Conservation (phyloP, 2,329 filamentous ascomycete genomes). For the Cladophialophora exuberans region DNA sequence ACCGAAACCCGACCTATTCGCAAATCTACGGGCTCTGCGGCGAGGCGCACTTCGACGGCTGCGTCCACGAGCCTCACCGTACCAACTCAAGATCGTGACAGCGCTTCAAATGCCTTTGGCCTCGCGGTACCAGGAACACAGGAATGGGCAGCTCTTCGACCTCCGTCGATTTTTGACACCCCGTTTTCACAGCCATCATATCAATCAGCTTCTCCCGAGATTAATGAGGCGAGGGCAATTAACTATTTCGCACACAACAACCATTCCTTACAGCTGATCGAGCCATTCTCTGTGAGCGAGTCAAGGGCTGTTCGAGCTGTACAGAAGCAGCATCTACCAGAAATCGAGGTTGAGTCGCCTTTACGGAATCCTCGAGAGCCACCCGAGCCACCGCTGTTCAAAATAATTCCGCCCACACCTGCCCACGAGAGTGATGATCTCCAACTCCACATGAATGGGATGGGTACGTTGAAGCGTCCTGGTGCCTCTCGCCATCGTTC, state of each 20-base stretch:
- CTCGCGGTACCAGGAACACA: slow-evolving; percentile 37
- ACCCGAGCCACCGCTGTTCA: slow-evolving; percentile 60
- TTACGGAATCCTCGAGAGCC: slow-evolving; percentile 62
- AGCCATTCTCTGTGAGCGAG: slow-evolving; percentile 47
- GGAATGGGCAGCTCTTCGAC: slow-evolving; percentile 47
- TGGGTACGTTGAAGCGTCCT: slow-evolving; percentile 38
- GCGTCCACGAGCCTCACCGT: not conserved
- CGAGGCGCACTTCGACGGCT: not conserved
- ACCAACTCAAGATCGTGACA: slow-evolving; percentile 1
- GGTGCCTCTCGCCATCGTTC: slow-evolving; percentile 43
- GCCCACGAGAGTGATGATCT: slow-evolving; percentile 47
- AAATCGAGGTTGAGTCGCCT: slow-evolving; percentile 55
- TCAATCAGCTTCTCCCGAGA: slow-evolving; percentile 57
- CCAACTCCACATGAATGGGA: slow-evolving; percentile 38
- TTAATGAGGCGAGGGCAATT: slow-evolving; percentile 64
- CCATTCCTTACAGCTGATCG: slow-evolving; percentile 65
- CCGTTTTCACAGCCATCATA: slow-evolving; percentile 50
- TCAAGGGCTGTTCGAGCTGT: slow-evolving; percentile 38
- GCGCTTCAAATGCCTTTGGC: slow-evolving; percentile 13
- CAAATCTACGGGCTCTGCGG: slow-evolving; percentile 3
- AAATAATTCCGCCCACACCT: slow-evolving; percentile 57
- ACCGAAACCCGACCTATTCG: not conserved
- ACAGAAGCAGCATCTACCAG: slow-evolving; percentile 35
- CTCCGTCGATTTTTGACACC: slow-evolving; percentile 54
- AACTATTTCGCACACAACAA: slow-evolving; percentile 67